phyloP scores from a whole-genome alignment of 2,329 filamentous ascomycete genomes.

The Sporothrix inflata region DNA sequence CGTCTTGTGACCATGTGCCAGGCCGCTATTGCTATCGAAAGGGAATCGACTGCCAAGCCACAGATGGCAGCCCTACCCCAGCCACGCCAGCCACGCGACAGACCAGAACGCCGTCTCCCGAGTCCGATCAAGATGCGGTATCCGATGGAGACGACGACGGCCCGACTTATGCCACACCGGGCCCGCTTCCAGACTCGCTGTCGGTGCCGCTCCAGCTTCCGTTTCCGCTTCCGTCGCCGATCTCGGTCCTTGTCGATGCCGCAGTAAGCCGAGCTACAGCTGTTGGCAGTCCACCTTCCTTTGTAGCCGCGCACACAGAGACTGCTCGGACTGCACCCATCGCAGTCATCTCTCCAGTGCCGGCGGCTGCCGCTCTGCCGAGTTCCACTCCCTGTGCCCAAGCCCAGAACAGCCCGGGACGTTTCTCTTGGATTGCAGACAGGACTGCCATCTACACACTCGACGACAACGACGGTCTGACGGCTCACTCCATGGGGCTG shows the following conservation, averaged over 20 bases:
- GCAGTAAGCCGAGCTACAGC: neutral
- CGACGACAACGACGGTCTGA: conserved; percentile 48
- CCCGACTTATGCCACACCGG: neutral
- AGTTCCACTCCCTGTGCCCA: neutral
- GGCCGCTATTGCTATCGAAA: conserved; percentile 25
- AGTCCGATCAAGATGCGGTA: neutral
- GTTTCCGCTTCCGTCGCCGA: conserved; percentile 10
- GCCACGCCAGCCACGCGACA: neutral
- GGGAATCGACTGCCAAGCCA: conserved; percentile 25
- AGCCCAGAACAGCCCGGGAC: neutral
- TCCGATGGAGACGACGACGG: neutral
- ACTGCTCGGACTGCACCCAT: neutral
- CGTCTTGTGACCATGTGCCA: neutral
- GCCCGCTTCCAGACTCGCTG: neutral
- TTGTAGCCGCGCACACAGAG: neutral
- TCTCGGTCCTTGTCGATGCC: conserved; percentile 12
- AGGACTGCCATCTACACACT: conserved; percentile 41
- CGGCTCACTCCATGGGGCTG: conserved; percentile 51
- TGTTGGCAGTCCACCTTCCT: neutral
- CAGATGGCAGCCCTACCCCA: neutral
- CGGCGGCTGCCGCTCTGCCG: neutral
- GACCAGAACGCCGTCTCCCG: neutral
- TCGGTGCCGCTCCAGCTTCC: no score
- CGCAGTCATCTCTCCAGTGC: neutral
- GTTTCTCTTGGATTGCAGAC: neutral